Base-by-base conservation (phyloP, 2,329 filamentous ascomycete genomes). In the Nigrospora oryzae region DNA sequence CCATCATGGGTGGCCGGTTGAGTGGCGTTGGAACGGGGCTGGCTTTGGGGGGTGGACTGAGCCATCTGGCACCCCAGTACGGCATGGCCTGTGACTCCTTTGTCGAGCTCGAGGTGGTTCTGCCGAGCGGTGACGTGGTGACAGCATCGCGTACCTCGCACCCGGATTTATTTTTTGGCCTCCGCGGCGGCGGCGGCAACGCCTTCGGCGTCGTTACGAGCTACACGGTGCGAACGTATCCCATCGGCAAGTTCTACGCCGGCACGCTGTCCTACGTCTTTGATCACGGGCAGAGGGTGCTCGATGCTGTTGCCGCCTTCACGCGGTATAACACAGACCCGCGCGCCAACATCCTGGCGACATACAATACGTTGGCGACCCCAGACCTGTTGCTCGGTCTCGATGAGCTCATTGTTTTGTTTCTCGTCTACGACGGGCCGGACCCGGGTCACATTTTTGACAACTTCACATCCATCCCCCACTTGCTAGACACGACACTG, bases 341-440 rank as follows among this genome's bases (percentile, higher is more conserved):
- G 1, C 63, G 63, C 44, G 61, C 61, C 7, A 51, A 53, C 30
- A 58, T 63, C 38, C 56, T 63, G 45, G 57, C 56, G 4, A 63
- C 60, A 2, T 62, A 61, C 44, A 53, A 63, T 45, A 61, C 59
- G 41, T 37, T 63, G 3, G 43, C 46, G 2, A 60, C 57, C 0
- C 59, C 56, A 2, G 51, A 56, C 38, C n/a, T 57, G 35, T 47
- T 50, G 15, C 49, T 63, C 4, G 57, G 59, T 38, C 52, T 63
- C 11, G 58, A 63, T 36, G 56, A 63, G 49, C 52, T 51, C 3
- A 59, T 59, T 37, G 46, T 62, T 36, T 49, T 63, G 55, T 63
- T 63, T 47, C 48, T 63, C n/a, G 61, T 63, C 28, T 63, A 63
- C 34, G 61, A 63, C 35, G 61, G 61, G 0, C 50, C 54, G 5